These are phyloP conservation scores for Buddleja alternifolia DNA, from an alignment of 257 asterid genomes.

Conservation along the genomic window DNA sequence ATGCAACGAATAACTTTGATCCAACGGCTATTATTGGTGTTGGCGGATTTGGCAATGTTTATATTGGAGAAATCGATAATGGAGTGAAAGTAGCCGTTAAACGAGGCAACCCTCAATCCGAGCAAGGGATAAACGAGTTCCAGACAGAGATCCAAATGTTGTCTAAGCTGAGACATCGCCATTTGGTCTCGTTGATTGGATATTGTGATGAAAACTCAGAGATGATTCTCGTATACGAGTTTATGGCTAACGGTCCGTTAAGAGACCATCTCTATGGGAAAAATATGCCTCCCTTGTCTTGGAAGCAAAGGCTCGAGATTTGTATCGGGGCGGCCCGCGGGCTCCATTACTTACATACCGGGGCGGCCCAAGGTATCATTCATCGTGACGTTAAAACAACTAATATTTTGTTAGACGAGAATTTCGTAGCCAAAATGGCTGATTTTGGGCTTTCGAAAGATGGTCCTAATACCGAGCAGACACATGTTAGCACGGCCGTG, in stretches of 20 bases:
- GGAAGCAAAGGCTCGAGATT: conserved; percentile 83
- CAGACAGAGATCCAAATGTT: conserved; percentile 90
- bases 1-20: conserved; percentile 86
- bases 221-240: conserved; percentile 93
- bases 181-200: conserved; percentile 84
- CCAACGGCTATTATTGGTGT: conserved; percentile 68
- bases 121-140: conserved; percentile 90
- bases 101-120: conserved; percentile 94
- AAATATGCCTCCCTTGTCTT: conserved; percentile 42
- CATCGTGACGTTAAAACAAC: conserved; percentile 93
- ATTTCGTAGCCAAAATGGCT: conserved; percentile 83
- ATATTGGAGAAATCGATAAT: conserved; percentile 65
- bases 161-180: conserved; percentile 91
- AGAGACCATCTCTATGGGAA: conserved; percentile 72
- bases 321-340: conserved; percentile 98
- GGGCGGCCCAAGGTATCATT: conserved; percentile 82
- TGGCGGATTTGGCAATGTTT: conserved; percentile 92
- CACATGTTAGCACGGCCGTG: conserved; percentile 91
- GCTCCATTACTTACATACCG: conserved; percentile 88
- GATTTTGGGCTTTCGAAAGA: conserved; percentile 93
- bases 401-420: conserved; percentile 76
- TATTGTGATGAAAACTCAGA: conserved; percentile 87
- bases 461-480: conserved; percentile 58
- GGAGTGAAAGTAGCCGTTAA: conserved; percentile 82
- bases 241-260: conserved; percentile 83